Evolutionary conservation across 176 grass and related monocot genomes (phyloP).

Genomic region (Carex littledalei): DNA sequence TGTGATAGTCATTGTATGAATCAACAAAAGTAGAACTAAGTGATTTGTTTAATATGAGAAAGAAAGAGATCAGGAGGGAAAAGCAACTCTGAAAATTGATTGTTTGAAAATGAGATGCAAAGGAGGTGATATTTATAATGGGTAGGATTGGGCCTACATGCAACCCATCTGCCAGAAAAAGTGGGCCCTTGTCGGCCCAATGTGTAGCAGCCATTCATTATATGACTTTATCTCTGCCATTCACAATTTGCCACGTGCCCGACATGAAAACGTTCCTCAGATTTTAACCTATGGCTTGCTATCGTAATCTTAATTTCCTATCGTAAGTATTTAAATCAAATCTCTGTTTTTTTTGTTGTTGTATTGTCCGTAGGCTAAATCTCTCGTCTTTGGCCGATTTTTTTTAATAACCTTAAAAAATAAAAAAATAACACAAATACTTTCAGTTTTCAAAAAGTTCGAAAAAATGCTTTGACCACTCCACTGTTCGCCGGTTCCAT

Average conservation of each 20-base stretch:
- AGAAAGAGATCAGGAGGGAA: not conserved
- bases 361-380: too few relatives aligned
- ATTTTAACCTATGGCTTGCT: not conserved
- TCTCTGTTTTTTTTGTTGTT: too few relatives aligned
- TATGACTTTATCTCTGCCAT: slow-evolving; percentile 5
- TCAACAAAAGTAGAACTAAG: not conserved
- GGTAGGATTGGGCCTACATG: not conserved
- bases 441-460: too few relatives aligned
- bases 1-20: not conserved
- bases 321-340: too few relatives aligned
- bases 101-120: slow-evolving; percentile 8
- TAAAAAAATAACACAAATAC: too few relatives aligned
- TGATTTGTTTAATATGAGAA: not conserved
- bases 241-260: slow-evolving; percentile 1
- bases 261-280: not conserved
- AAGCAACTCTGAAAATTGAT: not conserved
- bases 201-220: slow-evolving; percentile 20
- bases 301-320: not conserved
- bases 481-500: too few relatives aligned
- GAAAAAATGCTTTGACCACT: too few relatives aligned
- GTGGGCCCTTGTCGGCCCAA: not conserved
- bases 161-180: slow-evolving; percentile 4
- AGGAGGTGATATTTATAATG: slow-evolving; percentile 23
- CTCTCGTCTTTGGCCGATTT: too few relatives aligned
- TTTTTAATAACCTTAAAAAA: too few relatives aligned